phyloP scores from a whole-genome alignment of 2,329 filamentous ascomycete species.

The Monosporascus cannonballus region DNA sequence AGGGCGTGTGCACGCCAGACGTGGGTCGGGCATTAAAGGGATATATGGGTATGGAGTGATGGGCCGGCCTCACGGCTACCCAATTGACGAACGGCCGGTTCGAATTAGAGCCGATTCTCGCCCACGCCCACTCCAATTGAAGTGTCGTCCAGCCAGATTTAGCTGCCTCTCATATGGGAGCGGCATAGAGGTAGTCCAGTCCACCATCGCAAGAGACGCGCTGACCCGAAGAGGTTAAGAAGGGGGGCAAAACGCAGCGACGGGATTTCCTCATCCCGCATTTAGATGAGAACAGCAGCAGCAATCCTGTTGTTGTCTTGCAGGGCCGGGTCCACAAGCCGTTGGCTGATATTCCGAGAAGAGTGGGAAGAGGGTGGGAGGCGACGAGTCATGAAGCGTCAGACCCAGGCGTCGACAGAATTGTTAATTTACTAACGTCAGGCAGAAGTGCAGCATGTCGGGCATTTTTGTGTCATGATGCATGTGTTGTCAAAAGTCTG shows the following conservation, averaged over 20 bases:
- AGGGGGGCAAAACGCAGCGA: constrained; percentile 25
- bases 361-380: constrained; percentile 11
- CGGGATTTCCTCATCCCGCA: constrained; percentile 16
- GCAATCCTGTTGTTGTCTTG: not conserved
- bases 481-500: constrained; percentile 42
- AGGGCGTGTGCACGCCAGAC: not conserved
- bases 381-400: constrained; percentile 15
- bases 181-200: constrained; percentile 5
- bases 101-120: not conserved
- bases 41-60: not conserved
- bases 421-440: constrained; percentile 29
- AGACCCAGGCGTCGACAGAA: constrained; percentile 19
- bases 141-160: constrained; percentile 14
- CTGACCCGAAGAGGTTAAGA: constrained; percentile 26
- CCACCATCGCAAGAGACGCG: constrained; percentile 29
- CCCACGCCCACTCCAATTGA: constrained; percentile 2
- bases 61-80: not conserved
- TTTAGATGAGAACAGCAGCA: constrained; percentile 8
- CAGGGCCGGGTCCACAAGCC: constrained; percentile 5
- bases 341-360: constrained; percentile 13
- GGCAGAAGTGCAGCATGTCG: constrained; percentile 42
- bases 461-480: constrained; percentile 39
- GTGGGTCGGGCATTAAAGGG: not conserved
- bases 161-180: constrained; percentile 8
- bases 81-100: not conserved